phyloP scores from a whole-genome alignment of 2,329 filamentous ascomycete species.

The Aschersonia sp. region DNA sequence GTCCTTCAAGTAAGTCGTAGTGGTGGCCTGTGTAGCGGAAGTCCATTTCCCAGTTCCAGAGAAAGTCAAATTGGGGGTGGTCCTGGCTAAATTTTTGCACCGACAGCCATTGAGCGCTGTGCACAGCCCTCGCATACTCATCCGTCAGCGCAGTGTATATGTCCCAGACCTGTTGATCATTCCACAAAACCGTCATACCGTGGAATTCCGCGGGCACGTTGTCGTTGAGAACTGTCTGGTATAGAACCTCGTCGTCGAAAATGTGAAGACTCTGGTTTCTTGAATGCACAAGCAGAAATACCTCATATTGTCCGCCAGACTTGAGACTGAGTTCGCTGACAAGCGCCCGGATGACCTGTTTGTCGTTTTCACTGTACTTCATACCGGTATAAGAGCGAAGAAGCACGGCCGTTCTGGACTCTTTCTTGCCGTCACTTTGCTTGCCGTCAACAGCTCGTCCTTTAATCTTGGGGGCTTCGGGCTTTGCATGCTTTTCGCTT shows the following conservation, averaged over 20 bases:
- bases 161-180: constrained; percentile 55
- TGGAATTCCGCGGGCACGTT: constrained; percentile 56
- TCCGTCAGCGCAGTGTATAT: constrained; percentile 66
- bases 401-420: constrained; percentile 55
- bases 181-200: constrained; percentile 60
- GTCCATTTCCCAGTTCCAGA: constrained; percentile 86
- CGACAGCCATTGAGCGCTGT: constrained; percentile 52
- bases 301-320: constrained; percentile 67
- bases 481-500: not conserved
- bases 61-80: constrained; percentile 64
- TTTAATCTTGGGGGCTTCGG: constrained; percentile 5
- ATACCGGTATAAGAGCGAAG: constrained; percentile 65
- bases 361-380: constrained; percentile 63
- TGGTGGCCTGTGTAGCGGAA: constrained; percentile 66
- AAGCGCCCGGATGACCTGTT: constrained; percentile 63
- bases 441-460: constrained; percentile 4
- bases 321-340: constrained; percentile 63
- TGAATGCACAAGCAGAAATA: constrained; percentile 68
- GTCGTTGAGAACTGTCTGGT: constrained; percentile 43
- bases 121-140: constrained; percentile 35
- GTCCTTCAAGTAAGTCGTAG: constrained; percentile 60
- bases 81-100: constrained; percentile 63
- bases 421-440: constrained; percentile 14
- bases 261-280: constrained; percentile 46
- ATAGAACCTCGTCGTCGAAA: constrained; percentile 42